Evolutionary conservation across 306 rosid species (phyloP).

Genomic region (Luffa aegyptiaca): DNA sequence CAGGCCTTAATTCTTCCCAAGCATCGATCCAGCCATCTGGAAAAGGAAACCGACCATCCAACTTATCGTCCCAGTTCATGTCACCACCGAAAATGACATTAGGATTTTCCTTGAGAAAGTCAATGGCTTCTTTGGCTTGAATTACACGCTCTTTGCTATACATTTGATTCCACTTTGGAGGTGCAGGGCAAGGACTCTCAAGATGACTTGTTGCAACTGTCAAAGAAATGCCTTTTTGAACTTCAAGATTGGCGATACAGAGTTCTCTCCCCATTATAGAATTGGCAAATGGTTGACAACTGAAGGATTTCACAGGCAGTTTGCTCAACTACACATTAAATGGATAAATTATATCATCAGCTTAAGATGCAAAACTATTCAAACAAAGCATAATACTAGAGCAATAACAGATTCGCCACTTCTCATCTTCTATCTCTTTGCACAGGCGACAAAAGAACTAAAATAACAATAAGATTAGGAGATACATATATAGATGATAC

Average conservation of each 20-base stretch:
- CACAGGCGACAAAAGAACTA: not conserved
- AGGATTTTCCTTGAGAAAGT: conserved; percentile 41
- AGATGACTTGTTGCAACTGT: conserved; percentile 90
- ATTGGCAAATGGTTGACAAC: conserved; percentile 44
- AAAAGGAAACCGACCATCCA: conserved; percentile 67
- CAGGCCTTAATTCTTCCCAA: conserved; percentile 54
- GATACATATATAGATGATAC: not conserved
- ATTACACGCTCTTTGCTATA: conserved; percentile 78
- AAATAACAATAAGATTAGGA: not conserved
- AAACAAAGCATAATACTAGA: not conserved
- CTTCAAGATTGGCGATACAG: conserved; percentile 67
- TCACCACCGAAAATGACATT: conserved; percentile 85
- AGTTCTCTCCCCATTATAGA: conserved; percentile 86
- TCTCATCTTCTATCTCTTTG: not conserved
- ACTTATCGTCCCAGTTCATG: conserved; percentile 95
- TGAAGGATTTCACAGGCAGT: conserved; percentile 57
- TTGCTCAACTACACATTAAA: conserved; percentile 63
- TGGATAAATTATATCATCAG: not conserved
- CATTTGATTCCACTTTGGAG: conserved; percentile 95
- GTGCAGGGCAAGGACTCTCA: conserved; percentile 84
- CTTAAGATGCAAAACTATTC: not conserved
- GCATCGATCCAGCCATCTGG: conserved; percentile 72
- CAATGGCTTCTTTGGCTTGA: conserved; percentile 65
- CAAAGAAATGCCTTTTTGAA: conserved; percentile 30
- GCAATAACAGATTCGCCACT: not conserved